Evolutionary conservation across 2,329 filamentous ascomycete genomes (phyloP), one percentile per base, ranked within the genome.

Genomic region (Diaporthe capsici): DNA sequence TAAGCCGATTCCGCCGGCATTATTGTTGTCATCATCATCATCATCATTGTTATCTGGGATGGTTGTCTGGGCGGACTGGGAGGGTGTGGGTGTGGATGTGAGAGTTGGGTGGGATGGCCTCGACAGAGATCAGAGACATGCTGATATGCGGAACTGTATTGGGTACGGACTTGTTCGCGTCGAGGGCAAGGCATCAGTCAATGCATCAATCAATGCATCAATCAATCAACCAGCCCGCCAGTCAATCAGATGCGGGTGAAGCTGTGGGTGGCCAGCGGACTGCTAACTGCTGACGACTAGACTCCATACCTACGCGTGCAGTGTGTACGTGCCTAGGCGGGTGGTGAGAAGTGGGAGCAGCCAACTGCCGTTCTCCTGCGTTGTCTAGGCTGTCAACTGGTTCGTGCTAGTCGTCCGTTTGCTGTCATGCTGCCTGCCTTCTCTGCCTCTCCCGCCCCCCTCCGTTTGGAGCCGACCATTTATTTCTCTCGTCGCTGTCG

Each of bases 1-100:
- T 72, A 61, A 72, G 71, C 44, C 51, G 39, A 72, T 72, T 72
- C 28, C 55, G 55, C 71, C 71, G 71, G 71, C 71, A 72, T 49
- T 72, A 72, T 72, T 49, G 49, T 71, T 42, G 4, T 57, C 25
- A 22, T 55, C n/a, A 28, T 63, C n/a, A 58, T 70, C 25, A 71
- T 25, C 20, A 58, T 60, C 63, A 53, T 49, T 61, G 28, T 42
- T 42, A 57, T 34, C 61, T 34, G 15, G 42, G 34, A n/a, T 17
- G 17, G 34, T 10, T 53, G 34, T 47, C 25, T 31, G 25, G 31
- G 25, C 20, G 34, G 51, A 55, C 25, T 31, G 25, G 25, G 51
- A 15, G 51, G 6, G 51, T 13, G 49, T 5, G n/a, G 12, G 49
- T 28, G 53, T 57, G n/a, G 15, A 7, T 28, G 51, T 13, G 51